Evolutionary conservation across 2,329 filamentous ascomycete species (phyloP).

Genomic region (Colletotrichum costaricense): DNA sequence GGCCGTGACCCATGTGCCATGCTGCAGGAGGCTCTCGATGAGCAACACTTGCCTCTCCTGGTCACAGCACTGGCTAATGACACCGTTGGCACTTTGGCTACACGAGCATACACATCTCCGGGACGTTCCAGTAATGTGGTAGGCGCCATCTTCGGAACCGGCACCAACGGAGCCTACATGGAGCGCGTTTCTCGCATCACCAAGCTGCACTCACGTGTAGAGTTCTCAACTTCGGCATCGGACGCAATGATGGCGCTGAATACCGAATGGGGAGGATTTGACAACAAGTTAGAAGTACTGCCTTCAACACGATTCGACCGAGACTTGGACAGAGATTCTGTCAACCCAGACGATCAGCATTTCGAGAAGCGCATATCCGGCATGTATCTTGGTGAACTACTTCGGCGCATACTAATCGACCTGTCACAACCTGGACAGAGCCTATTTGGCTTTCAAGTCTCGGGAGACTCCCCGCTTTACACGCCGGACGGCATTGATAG

Average conservation of each 20-base stretch:
- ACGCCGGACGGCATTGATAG: conserved; percentile 76
- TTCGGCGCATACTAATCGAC: conserved; percentile 71
- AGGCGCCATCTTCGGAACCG: conserved; percentile 84
- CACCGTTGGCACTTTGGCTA: conserved; percentile 84
- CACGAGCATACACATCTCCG: conserved; percentile 81
- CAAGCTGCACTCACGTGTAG: conserved; percentile 55
- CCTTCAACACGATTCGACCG: conserved; percentile 77
- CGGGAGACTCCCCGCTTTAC: conserved; percentile 54
- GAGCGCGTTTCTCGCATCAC: conserved; percentile 76
- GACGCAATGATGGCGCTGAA: conserved; percentile 79
- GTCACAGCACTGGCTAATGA: conserved; percentile 84
- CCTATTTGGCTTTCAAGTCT: conserved; percentile 21
- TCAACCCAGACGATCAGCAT: conserved; percentile 82
- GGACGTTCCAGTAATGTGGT: conserved; percentile 76
- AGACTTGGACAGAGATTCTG: conserved; percentile 73
- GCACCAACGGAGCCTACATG: conserved; percentile 80
- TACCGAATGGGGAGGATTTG: conserved; percentile 85
- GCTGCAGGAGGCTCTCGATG: conserved; percentile 78
- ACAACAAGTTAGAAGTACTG: conserved; percentile 76
- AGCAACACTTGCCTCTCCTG: conserved; percentile 73
- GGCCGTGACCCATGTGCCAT: conserved; percentile 81
- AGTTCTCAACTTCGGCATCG: background rate
- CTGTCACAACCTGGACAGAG: conserved; percentile 38
- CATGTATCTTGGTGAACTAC: conserved; percentile 83
- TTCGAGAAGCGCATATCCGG: conserved; percentile 87